These are phyloP conservation scores for Pichia nakasei DNA, from an alignment of 805 yeast genomes.

Conservation along the genomic window DNA sequence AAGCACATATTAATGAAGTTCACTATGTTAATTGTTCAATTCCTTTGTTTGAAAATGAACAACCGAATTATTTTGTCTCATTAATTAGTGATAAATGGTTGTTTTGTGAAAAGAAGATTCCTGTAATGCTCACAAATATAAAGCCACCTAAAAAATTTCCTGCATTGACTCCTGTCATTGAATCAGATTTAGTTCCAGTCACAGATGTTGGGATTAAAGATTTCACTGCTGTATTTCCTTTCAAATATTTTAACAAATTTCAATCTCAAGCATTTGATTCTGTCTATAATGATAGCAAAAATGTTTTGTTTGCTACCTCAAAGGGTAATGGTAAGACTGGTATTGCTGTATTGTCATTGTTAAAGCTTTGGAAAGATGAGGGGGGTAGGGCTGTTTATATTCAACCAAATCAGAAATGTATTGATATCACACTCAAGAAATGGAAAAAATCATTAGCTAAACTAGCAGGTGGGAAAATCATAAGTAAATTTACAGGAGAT, in stretches of 20 bases:
- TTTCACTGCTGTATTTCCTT: slow-evolving; percentile 37
- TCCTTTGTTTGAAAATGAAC: slow-evolving; percentile 44
- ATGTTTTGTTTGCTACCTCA: slow-evolving; percentile 57
- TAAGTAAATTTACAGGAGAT: slow-evolving; percentile 54
- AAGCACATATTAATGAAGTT: slow-evolving; percentile 41
- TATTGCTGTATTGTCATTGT: slow-evolving; percentile 63
- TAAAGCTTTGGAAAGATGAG: slow-evolving; percentile 63
- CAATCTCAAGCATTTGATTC: slow-evolving; percentile 66
- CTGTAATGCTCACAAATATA: slow-evolving; percentile 46
- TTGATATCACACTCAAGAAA: slow-evolving; percentile 35
- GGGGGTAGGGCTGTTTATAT: slow-evolving; percentile 67
- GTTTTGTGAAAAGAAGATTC: slow-evolving; percentile 55
- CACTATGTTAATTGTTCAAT: slow-evolving; percentile 60
- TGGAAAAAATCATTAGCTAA: slow-evolving; percentile 48
- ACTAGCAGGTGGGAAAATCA: slow-evolving; percentile 48
- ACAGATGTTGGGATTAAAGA: slow-evolving; percentile 40
- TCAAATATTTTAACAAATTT: slow-evolving; percentile 53
- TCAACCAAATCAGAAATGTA: slow-evolving; percentile 49
- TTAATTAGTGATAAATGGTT: slow-evolving; percentile 81
- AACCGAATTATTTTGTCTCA: slow-evolving; percentile 66
- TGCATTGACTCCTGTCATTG: slow-evolving; percentile 50
- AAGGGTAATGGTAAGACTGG: slow-evolving; percentile 72
- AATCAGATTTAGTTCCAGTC: slow-evolving; percentile 40
- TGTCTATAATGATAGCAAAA: slow-evolving; percentile 44
- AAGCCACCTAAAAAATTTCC: slow-evolving; percentile 57